Evolutionary conservation across 2,329 filamentous ascomycete genomes (phyloP).

Genomic region (Thielaviopsis ethacetica): DNA sequence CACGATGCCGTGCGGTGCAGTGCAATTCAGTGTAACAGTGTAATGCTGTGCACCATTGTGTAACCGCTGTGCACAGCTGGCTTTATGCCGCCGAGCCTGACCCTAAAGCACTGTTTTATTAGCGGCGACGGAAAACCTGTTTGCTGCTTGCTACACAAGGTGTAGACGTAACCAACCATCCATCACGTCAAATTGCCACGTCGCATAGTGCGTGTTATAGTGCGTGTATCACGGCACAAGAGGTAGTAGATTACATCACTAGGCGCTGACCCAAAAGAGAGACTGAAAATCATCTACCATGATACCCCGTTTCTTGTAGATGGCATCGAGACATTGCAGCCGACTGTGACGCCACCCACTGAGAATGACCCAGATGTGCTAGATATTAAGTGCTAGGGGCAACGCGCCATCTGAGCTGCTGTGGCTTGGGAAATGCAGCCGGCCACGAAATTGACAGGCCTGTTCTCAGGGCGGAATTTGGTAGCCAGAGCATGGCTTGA

Average conservation of each 20-base stretch:
- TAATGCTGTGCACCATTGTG: neutral
- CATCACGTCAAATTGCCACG: neutral
- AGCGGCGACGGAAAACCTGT: too few species aligned
- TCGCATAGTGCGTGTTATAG: too few species aligned
- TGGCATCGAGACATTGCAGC: neutral
- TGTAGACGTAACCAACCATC: neutral
- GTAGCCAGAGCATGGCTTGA: neutral
- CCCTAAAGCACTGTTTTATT: neutral
- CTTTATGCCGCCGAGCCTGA: neutral
- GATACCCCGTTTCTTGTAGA: neutral
- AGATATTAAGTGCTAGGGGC: neutral
- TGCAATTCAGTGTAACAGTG: neutral
- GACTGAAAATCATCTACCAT: too few species aligned
- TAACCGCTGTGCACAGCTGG: neutral
- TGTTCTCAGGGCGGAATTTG: neutral
- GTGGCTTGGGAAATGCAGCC: neutral
- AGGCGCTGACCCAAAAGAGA: too few species aligned
- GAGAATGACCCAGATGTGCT: neutral
- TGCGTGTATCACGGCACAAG: too few species aligned
- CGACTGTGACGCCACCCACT: neutral
- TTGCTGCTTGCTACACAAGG: too few species aligned
- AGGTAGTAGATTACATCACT: neutral
- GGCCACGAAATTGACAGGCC: neutral
- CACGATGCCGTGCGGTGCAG: neutral
- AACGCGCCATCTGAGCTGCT: neutral